Conservation (phyloP, 345 rosid genomes). For the Populus deltoides region DNA sequence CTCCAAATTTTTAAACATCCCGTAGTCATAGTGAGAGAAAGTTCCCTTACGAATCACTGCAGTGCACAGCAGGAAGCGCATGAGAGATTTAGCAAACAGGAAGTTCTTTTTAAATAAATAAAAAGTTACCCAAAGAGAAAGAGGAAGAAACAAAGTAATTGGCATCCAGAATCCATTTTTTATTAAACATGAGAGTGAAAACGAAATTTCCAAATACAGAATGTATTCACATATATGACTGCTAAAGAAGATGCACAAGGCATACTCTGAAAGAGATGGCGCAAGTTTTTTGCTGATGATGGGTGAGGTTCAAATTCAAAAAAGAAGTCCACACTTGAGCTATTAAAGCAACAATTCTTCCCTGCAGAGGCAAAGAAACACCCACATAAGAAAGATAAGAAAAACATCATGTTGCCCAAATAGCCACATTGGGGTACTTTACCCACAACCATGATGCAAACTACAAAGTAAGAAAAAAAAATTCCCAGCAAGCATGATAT, state of each 20-base stretch:
- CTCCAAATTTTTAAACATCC: constrained; percentile 56
- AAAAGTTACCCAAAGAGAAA: not conserved
- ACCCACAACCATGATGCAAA: not conserved
- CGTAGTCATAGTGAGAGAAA: constrained; percentile 73
- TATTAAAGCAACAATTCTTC: constrained; percentile 78
- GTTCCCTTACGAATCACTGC: constrained; percentile 93
- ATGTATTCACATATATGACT: not conserved
- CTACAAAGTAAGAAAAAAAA: not conserved
- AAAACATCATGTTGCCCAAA: not conserved
- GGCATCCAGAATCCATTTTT: not conserved
- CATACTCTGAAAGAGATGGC: constrained; percentile 92
- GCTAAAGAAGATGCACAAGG: constrained; percentile 8
- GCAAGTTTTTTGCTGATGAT: constrained; percentile 76
- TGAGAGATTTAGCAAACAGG: not conserved
- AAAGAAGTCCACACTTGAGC: constrained; percentile 56
- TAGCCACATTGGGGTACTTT: not conserved
- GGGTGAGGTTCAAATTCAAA: constrained; percentile 88
- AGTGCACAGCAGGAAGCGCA: not conserved
- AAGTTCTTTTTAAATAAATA: not conserved
- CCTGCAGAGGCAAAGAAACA: constrained; percentile 45
- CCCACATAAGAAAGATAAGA: not conserved
- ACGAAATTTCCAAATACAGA: constrained; percentile 1
- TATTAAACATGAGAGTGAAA: not conserved
- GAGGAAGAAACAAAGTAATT: not conserved
- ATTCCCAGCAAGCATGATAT: not conserved